Evolutionary conservation across 179 eudicot genomes (phyloP).

Genomic region (Carnegiea gigantea): DNA sequence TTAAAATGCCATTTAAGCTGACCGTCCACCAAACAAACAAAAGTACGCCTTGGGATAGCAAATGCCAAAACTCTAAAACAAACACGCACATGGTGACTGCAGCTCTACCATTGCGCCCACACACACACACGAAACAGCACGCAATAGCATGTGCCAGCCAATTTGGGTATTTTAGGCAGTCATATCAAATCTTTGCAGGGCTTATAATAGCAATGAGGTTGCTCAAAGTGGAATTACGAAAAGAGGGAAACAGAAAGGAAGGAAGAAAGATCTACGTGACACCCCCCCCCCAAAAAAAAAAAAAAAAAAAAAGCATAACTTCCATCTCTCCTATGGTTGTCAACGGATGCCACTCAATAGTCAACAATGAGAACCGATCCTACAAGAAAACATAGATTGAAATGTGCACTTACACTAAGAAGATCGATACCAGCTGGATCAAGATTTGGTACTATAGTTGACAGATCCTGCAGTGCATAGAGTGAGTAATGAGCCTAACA

Average conservation of each 20-base stretch:
- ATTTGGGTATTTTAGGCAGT: neutral
- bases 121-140: no score
- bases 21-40: neutral
- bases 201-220: neutral
- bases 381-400: conserved; percentile 1
- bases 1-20: neutral
- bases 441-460: conserved; percentile 73
- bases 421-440: conserved; percentile 84
- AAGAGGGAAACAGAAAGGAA: neutral
- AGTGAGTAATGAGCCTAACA: conserved; percentile 6
- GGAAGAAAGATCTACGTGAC: neutral
- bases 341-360: neutral
- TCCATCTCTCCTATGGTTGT: neutral
- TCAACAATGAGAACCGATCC: neutral
- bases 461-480: conserved; percentile 58
- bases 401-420: conserved; percentile 54
- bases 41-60: neutral
- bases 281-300: neutral
- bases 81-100: neutral
- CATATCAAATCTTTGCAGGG: neutral
- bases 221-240: neutral
- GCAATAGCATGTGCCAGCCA: neutral
- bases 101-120: neutral
- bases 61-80: neutral
- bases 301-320: neutral